A percentile compares a stretch with the other conserved stretches of the same genome.
phyloP scores from a whole-genome alignment of 2,329 filamentous ascomycete species.

The Aspergillus ochraceoroseus region DNA sequence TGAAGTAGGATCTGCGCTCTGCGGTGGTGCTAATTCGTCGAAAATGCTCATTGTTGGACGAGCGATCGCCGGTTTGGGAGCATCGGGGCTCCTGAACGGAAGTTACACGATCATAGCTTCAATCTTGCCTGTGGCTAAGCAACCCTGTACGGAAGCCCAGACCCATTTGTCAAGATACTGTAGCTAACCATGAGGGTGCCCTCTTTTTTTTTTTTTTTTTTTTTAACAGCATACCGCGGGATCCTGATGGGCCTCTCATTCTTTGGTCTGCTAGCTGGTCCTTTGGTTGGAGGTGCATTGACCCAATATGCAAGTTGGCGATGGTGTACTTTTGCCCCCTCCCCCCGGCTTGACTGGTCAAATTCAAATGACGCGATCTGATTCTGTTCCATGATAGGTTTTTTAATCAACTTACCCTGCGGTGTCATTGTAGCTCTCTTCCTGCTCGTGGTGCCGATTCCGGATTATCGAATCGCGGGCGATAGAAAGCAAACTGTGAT shows the following conservation, averaged over 20 bases:
- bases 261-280: slow-evolving; percentile 34
- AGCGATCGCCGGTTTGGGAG: slow-evolving; percentile 11
- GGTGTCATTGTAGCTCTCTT: slow-evolving; percentile 22
- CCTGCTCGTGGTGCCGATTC: slow-evolving; percentile 24
- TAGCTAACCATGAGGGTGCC: too few relatives aligned
- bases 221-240: slow-evolving; percentile 4
- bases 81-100: slow-evolving; percentile 12
- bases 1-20: slow-evolving; percentile 25
- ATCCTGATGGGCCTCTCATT: slow-evolving; percentile 24
- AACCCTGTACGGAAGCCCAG: slow-evolving; percentile 11
- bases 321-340: slow-evolving; percentile 18
- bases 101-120: slow-evolving; percentile 13
- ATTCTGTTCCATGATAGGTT: slow-evolving; percentile 40
- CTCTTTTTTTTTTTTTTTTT: too few relatives aligned
- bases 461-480: too few relatives aligned
- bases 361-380: too few relatives aligned
- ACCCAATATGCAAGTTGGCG: slow-evolving; percentile 34
- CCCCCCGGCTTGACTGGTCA: too few relatives aligned
- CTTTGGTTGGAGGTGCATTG: slow-evolving; percentile 42
- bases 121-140: slow-evolving; percentile 6
- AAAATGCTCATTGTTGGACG: slow-evolving; percentile 14
- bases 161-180: too few relatives aligned
- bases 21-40: slow-evolving; percentile 10
- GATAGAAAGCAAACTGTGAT: too few relatives aligned
- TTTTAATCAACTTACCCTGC: slow-evolving; percentile 53